Evolutionary conservation across 441 rosid genomes (phyloP).

Genomic region (Pelargonium fulgidum): DNA sequence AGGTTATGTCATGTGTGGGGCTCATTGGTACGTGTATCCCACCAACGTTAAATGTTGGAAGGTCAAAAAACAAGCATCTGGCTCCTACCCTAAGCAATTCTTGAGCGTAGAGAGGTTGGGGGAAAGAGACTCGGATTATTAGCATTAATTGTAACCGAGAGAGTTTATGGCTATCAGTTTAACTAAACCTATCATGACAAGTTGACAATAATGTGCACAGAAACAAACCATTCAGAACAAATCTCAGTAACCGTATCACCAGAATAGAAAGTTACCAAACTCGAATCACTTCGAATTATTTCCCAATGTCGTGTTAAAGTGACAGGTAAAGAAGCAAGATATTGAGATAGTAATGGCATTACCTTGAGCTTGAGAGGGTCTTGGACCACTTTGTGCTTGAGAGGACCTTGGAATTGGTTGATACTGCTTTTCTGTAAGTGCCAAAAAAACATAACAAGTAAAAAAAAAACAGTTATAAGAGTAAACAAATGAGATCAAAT

Average conservation of each 20-base stretch:
- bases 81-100: too few species aligned
- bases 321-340: neutral
- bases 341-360: neutral
- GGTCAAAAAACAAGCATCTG: too few species aligned
- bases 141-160: neutral
- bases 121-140: neutral
- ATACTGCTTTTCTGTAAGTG: constrained; percentile 12
- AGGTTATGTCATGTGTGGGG: too few species aligned
- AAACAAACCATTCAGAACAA: constrained; percentile 3
- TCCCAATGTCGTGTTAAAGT: too few species aligned
- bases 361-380: constrained; percentile 11
- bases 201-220: constrained; percentile 5
- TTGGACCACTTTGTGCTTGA: constrained; percentile 3
- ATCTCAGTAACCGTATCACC: constrained; percentile 7
- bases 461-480: neutral
- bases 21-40: too few species aligned
- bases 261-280: constrained; percentile 8
- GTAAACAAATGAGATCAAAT: neutral
- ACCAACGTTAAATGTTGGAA: too few species aligned
- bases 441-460: neutral
- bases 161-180: neutral
- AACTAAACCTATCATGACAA: neutral
- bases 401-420: constrained; percentile 1
- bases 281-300: neutral
- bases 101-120: neutral